Conservation (phyloP, 2,329 filamentous ascomycete species). For the Fusarium pseudograminearum region DNA sequence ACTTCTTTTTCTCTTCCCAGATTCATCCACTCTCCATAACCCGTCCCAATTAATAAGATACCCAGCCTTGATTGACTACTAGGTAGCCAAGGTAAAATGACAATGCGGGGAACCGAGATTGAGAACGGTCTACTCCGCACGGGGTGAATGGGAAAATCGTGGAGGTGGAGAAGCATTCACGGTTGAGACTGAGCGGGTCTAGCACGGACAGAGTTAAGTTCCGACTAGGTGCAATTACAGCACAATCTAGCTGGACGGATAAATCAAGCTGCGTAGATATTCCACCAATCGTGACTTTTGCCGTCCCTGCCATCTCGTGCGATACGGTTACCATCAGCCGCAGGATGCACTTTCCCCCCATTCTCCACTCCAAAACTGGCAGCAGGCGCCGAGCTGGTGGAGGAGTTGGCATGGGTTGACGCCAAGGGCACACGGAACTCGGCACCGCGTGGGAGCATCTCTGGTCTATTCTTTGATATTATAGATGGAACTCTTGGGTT, state of each 20-base stretch:
- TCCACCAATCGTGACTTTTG: slow-evolving; percentile 29
- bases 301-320: slow-evolving; percentile 8
- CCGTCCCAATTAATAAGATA: background rate
- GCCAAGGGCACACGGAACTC: slow-evolving; percentile 39
- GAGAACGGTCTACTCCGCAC: slow-evolving; percentile 39
- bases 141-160: slow-evolving; percentile 27
- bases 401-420: slow-evolving; percentile 23
- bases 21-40: slow-evolving; percentile 20
- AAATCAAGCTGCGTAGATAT: slow-evolving; percentile 3
- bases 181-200: slow-evolving; percentile 19
- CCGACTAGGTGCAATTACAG: background rate
- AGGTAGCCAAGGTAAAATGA: slow-evolving; percentile 2
- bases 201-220: slow-evolving; percentile 23
- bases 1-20: slow-evolving; percentile 17
- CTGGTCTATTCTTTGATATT: slow-evolving; percentile 14
- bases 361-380: slow-evolving; percentile 39
- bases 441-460: slow-evolving; percentile 32
- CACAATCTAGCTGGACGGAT: slow-evolving; percentile 15
- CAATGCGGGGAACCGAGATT: slow-evolving; percentile 36
- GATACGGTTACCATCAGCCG: slow-evolving; percentile 25
- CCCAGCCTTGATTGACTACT: background rate
- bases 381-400: slow-evolving; percentile 36
- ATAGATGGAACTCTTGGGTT: slow-evolving; percentile 7
- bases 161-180: slow-evolving; percentile 23
- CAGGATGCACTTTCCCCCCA: slow-evolving; percentile 21